A percentile compares a stretch with the other conserved stretches of the same genome.
Evolutionary conservation across 2,329 filamentous ascomycete species (phyloP).

Genomic region (Talaromyces piceae): DNA sequence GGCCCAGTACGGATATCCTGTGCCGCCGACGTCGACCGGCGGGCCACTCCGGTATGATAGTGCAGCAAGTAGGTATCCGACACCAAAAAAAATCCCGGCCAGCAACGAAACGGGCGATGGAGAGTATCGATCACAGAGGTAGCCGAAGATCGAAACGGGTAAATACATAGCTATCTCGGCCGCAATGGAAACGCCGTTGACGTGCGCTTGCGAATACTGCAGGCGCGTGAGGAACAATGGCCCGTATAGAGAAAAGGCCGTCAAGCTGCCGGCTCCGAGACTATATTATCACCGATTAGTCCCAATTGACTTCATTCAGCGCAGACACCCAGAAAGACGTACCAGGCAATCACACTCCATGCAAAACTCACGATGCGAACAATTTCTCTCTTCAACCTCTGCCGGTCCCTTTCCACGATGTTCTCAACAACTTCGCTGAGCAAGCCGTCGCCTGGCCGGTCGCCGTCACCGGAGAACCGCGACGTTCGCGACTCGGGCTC

Average conservation of each 20-base stretch:
- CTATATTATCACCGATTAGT: constrained; percentile 20
- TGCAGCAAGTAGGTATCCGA: constrained; percentile 77
- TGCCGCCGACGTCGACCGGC: constrained; percentile 42
- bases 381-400: constrained; percentile 46
- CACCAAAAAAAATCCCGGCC: constrained; percentile 65
- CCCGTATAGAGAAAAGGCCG: constrained; percentile 88
- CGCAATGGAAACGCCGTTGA: constrained; percentile 82
- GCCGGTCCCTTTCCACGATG: constrained; percentile 51
- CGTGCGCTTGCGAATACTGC: constrained; percentile 82
- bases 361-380: constrained; percentile 50
- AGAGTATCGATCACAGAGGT: constrained; percentile 81
- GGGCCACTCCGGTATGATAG: constrained; percentile 61
- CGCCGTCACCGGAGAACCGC: constrained; percentile 14
- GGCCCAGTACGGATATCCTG: constrained; percentile 64
- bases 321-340: constrained; percentile 14
- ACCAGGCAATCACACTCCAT: constrained; percentile 56
- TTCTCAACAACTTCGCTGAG: constrained; percentile 55
- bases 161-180: constrained; percentile 86
- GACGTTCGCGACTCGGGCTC: constrained; percentile 11
- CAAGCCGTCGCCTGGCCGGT: constrained; percentile 40
- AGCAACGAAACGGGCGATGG: constrained; percentile 69
- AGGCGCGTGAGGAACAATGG: constrained; percentile 80
- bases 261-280: constrained; percentile 84
- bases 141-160: constrained; percentile 82
- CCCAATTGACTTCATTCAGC: neutral